Evolutionary conservation across 2,329 filamentous ascomycete genomes (phyloP).

Genomic region (Calonectria pteridis): DNA sequence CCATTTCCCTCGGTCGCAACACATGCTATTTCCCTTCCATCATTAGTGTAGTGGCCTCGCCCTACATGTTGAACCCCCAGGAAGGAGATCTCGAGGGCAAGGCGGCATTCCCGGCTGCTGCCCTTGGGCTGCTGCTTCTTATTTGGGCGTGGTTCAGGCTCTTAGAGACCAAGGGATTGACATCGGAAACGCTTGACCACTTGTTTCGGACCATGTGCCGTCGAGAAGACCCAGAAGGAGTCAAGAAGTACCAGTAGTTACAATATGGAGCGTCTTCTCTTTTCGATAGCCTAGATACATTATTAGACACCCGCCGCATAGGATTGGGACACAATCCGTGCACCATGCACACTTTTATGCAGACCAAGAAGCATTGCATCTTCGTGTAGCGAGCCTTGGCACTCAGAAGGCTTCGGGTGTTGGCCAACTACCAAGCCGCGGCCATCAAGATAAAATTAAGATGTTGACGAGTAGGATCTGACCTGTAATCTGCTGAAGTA

Average conservation of each 20-base stretch:
- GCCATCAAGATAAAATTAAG: not conserved
- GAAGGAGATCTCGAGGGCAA: slow-evolving; percentile 22
- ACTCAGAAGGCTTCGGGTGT: too few relatives aligned
- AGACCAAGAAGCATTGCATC: too few relatives aligned
- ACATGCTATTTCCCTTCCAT: slow-evolving; percentile 24
- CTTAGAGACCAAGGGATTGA: slow-evolving; percentile 19
- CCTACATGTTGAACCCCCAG: slow-evolving; percentile 22
- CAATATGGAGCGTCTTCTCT: not conserved
- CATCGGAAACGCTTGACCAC: slow-evolving; percentile 4
- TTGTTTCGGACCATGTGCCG: not conserved
- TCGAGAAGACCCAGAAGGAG: not conserved
- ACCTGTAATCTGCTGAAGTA: not conserved
- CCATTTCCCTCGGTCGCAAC: slow-evolving; percentile 22
- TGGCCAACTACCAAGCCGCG: too few relatives aligned
- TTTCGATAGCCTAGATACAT: too few relatives aligned
- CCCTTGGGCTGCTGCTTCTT: slow-evolving; percentile 8
- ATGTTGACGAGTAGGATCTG: not conserved
- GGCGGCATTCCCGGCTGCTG: slow-evolving; percentile 17
- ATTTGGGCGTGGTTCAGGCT: slow-evolving; percentile 23
- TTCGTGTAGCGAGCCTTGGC: too few relatives aligned
- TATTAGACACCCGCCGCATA: too few relatives aligned
- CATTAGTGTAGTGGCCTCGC: slow-evolving; percentile 14
- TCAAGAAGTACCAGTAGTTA: slow-evolving; percentile 5
- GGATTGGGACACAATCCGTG: too few relatives aligned
- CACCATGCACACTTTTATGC: too few relatives aligned